Conservation (phyloP, 495 filamentous ascomycete genomes). For the Aspergillus haitiensis region DNA sequence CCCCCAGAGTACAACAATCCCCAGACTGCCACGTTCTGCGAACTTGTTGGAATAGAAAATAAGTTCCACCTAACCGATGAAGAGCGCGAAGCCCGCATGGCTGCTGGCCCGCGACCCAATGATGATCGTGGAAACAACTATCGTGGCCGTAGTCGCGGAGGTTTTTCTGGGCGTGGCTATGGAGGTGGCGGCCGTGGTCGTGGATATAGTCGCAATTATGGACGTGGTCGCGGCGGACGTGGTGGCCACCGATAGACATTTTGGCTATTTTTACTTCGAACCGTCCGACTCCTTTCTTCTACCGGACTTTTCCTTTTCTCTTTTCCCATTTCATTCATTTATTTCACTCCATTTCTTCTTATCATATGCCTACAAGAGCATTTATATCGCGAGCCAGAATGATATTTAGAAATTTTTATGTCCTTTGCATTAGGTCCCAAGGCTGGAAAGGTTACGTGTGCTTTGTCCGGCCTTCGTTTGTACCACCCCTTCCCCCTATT, state of each 20-base stretch:
- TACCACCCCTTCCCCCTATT: too few relatives aligned
- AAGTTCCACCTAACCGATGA: conserved; percentile 70
- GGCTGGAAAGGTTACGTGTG: too few relatives aligned
- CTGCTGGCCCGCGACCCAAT: conserved; percentile 33
- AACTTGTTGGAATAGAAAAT: conserved; percentile 73
- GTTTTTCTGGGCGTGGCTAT: conserved; percentile 23
- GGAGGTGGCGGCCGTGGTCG: conserved; percentile 24
- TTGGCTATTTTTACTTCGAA: not conserved
- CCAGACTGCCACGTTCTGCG: conserved; percentile 77
- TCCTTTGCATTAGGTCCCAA: too few relatives aligned
- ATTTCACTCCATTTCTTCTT: too few relatives aligned
- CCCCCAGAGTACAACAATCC: conserved; percentile 79
- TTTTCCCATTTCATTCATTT: too few relatives aligned
- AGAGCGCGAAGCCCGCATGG: conserved; percentile 56
- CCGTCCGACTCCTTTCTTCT: too few relatives aligned
- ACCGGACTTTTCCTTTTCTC: too few relatives aligned
- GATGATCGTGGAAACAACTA: conserved; percentile 14
- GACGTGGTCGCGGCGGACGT: conserved; percentile 24
- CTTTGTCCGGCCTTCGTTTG: too few relatives aligned
- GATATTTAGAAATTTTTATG: too few relatives aligned
- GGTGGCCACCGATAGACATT: conserved; percentile 1
- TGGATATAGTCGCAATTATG: conserved; percentile 22
- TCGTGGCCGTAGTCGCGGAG: conserved; percentile 15
- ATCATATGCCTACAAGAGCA: too few relatives aligned
- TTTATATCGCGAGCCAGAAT: too few relatives aligned